phyloP scores from a whole-genome alignment of 352 stramenopile species.

The Poterioochromonas sp. region DNA sequence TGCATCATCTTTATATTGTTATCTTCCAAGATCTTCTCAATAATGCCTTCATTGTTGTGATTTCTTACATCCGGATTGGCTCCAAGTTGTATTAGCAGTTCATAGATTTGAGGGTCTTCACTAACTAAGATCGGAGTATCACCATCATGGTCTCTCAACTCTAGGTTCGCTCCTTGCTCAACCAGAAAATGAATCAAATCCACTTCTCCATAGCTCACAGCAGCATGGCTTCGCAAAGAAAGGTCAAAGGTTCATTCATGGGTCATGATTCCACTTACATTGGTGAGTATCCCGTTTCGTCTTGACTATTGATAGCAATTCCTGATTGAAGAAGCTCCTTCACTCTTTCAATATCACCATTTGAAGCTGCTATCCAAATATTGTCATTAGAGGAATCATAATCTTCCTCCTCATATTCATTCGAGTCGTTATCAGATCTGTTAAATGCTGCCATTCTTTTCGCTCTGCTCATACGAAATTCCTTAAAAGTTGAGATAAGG shows the following conservation, averaged over 20 bases:
- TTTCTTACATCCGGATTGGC: not conserved
- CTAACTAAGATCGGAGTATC: constrained; percentile 1
- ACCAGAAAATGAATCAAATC: not conserved
- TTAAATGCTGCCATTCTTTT: too few species aligned
- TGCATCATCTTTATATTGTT: not conserved
- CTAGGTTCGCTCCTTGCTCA: not conserved
- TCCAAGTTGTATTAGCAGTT: not conserved
- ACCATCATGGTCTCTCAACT: constrained; percentile 9
- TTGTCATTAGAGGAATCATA: not conserved
- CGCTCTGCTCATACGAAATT: too few species aligned
- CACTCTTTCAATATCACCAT: constrained; percentile 26
- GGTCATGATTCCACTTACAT: not conserved
- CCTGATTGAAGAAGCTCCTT: not conserved
- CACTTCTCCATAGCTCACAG: not conserved
- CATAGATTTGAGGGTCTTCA: not conserved
- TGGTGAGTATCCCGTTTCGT: constrained; percentile 19
- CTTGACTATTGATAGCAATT: not conserved
- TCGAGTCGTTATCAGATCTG: too few species aligned
- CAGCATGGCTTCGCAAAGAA: constrained; percentile 4
- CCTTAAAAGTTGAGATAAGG: too few species aligned
- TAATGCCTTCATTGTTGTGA: not conserved
- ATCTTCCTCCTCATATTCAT: not conserved
- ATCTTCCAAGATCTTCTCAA: not conserved
- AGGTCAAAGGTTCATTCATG: not conserved
- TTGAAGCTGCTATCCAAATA: constrained; percentile 2